Evolutionary conservation across 495 filamentous ascomycete species (phyloP), one percentile per base, ranked within the genome.

Genomic region (Aspergillus ellipticus): DNA sequence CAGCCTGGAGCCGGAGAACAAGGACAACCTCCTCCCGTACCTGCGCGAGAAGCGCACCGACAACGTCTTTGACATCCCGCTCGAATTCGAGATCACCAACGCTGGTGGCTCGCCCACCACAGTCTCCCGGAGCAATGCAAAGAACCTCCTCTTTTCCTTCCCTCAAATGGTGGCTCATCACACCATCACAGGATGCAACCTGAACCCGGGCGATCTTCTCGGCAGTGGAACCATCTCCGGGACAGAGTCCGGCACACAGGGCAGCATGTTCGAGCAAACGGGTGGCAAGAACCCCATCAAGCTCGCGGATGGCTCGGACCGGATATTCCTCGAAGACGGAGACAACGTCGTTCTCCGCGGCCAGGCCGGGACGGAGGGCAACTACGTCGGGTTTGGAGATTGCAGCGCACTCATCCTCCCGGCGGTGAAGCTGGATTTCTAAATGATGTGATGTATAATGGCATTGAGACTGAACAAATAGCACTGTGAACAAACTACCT

Each of bases 141-240:
- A 73, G 55, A 83, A 96, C 67, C 81, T 97, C 24, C 80, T 97
- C 19, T 97, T 84, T 79, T 96, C 90, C 0, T 97, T 96, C 73
- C 82, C 89, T 13, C 93, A 97, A 73, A 96, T 97, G 90, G 77
- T 97, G 35, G 86, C 93, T 0, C 93, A 97, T 66, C 93, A 97
- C 66, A 86, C 89, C 6, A 79, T 93, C 43, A 89, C 86, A 1
- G 93, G 93, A 20, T 97, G 93, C 68, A 85, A 87, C 15, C 67
- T 97, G 76, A 81, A 83, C 39, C 78, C 87, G 0, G 93, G 93
- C 33, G 93, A 97, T 61, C 71, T 97, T 49, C 69, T 97, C 1
- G 93, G 91, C 17, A 92, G 88, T 4, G 93, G 93, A 2, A 97
- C 93, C 1, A 96, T 97, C 61, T 90, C 86, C 48, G 92, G 92